These are phyloP conservation scores for Acacia confusa DNA, from an alignment of 306 rosid genomes.

Conservation along the genomic window DNA sequence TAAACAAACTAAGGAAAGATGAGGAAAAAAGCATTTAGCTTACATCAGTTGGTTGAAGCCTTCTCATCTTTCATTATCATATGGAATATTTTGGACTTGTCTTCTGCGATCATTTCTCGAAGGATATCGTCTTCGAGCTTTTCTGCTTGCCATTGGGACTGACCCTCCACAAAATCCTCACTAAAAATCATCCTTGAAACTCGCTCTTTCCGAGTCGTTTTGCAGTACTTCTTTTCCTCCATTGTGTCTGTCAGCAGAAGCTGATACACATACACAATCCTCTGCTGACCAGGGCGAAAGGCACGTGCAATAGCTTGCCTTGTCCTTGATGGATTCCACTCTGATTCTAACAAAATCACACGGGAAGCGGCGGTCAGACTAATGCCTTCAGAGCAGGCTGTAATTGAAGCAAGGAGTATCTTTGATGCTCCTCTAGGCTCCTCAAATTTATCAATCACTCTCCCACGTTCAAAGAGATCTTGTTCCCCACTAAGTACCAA, in stretches of 20 bases:
- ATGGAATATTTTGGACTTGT: constrained; percentile 71
- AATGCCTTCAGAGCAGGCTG: constrained; percentile 97
- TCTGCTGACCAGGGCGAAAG: constrained; percentile 91
- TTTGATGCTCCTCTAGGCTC: constrained; percentile 68
- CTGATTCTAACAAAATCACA: constrained; percentile 83
- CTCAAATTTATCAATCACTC: constrained; percentile 85
- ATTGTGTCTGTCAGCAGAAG: constrained; percentile 77
- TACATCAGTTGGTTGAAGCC: constrained; percentile 69
- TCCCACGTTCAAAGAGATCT: constrained; percentile 87
- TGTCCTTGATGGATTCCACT: constrained; percentile 96
- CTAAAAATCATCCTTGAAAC: constrained; percentile 95
- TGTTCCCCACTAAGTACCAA: constrained; percentile 82
- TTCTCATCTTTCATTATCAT: constrained; percentile 94
- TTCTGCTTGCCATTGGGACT: constrained; percentile 84
- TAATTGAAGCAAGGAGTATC: constrained; percentile 91
- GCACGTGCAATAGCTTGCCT: constrained; percentile 96
- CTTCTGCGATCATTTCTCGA: constrained; percentile 87
- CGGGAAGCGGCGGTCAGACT: constrained; percentile 96
- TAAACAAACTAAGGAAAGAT: not conserved
- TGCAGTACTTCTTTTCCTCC: constrained; percentile 76
- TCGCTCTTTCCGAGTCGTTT: constrained; percentile 97
- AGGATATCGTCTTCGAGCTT: constrained; percentile 88
- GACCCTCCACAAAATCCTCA: constrained; percentile 91
- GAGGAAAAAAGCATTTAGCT: constrained; percentile 37
- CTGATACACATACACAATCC: constrained; percentile 84